Conservation (phyloP, 805 yeast genomes). For the Spathaspora boniae region DNA sequence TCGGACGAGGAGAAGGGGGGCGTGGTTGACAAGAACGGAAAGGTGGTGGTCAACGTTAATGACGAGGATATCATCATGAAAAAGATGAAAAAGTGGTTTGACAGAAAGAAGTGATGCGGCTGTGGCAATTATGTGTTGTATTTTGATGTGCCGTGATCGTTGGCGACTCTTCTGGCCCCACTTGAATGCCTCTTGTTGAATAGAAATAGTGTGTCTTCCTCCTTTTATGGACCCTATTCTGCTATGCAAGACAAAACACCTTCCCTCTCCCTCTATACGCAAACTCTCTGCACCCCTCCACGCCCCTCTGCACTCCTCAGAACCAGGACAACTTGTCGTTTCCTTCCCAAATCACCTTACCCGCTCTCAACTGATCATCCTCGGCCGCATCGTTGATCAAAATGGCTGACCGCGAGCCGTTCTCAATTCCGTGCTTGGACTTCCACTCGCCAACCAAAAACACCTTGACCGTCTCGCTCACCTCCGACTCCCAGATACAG, state of each 20-base stretch:
- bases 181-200: too few species aligned
- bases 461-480: constrained; percentile 14
- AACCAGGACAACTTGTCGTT: constrained; percentile 44
- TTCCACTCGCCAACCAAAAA: constrained; percentile 14
- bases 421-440: constrained; percentile 20
- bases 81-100: constrained; percentile 1
- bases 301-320: constrained; percentile 13
- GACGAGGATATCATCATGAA: constrained; percentile 6
- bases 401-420: constrained; percentile 35
- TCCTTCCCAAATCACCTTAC: constrained; percentile 37
- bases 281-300: too few species aligned
- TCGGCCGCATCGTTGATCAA: constrained; percentile 23
- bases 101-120: not conserved
- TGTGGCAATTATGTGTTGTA: too few species aligned
- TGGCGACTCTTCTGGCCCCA: too few species aligned
- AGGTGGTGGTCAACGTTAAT: constrained; percentile 4
- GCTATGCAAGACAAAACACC: too few species aligned
- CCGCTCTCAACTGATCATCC: constrained; percentile 20
- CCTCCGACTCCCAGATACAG: constrained; percentile 34
- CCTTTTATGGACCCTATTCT: too few species aligned
- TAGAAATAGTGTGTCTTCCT: too few species aligned
- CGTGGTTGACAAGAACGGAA: not conserved
- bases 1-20: constrained; percentile 1
- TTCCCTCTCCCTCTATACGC: too few species aligned
- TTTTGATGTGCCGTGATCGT: too few species aligned